Evolutionary conservation across 345 rosid species (phyloP), one percentile per base, ranked within the genome.

Genomic region (Aethionema arabicum): DNA sequence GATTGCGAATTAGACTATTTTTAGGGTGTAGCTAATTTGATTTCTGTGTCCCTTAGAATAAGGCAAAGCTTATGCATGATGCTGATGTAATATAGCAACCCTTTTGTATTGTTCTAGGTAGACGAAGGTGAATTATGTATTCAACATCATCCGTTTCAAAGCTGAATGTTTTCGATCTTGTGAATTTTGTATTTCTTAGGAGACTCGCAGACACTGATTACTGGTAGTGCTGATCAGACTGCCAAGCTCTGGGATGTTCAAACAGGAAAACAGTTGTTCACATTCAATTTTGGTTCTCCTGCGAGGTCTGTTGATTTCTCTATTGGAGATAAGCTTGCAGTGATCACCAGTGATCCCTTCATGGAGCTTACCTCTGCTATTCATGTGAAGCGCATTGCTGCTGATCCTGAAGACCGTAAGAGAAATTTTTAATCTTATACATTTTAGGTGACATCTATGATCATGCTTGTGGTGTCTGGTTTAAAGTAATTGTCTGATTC

Each of bases 201-300:
- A 57, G 95, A 93, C 68, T 93, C 97, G 13, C 64, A 21, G 78
- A 70, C 13, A 21, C 79, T 93, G 63, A 83, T 93, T 5, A 90
- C 99, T 1, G 95, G 95, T 16, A 90, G 96, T 74, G 99, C 99
- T 5, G 99, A 93, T 69, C 95, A 86, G 82, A 75, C 89, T 13
- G 96, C 74, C 5, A 93, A 86, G 85, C 73, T 93, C 0, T 93
- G 99, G 99, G 77, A 84, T 72, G 96, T 93, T 52, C 76, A 84
- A 61, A 75, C 86, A 2, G 99, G 97, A 32, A 37, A 72, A 16
- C 89, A 81, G 38, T 55, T 87, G 47, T 86, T 64, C 68, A 56
- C 89, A 0, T 93, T 93, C 72, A 78, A 76, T 15, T 93, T 93
- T 13, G 83, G 78, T 67, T 87, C 99, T 3, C 95, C 97, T 0